phyloP scores from a whole-genome alignment of 257 asterid genomes.

The Solanum medicagineum region DNA sequence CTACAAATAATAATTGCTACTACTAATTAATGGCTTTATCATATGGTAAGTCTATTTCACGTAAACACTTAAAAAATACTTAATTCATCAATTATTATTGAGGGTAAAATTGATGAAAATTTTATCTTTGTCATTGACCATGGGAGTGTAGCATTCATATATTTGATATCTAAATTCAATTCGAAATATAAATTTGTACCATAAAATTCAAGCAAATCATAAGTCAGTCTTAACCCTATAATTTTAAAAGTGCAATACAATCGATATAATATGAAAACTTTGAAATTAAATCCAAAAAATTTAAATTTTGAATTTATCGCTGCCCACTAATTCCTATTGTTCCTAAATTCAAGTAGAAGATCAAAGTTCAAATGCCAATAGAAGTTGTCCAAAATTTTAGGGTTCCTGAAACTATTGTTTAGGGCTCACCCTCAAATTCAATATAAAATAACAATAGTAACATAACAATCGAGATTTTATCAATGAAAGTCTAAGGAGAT shows the following conservation, averaged over 20 bases:
- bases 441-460: background rate
- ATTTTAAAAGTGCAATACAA: background rate
- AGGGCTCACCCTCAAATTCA: background rate
- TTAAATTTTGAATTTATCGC: background rate
- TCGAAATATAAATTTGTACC: background rate
- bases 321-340: background rate
- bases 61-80: background rate
- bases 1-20: background rate
- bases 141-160: background rate
- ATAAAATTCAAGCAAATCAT: background rate
- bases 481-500: fast-evolving
- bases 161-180: background rate
- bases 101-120: background rate
- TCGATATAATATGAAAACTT: background rate
- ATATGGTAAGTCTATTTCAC: background rate
- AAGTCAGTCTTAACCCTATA: background rate
- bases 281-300: background rate
- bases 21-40: background rate
- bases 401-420: background rate
- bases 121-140: background rate
- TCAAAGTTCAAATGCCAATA: background rate
- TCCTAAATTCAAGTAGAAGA: background rate
- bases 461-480: background rate
- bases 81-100: background rate
- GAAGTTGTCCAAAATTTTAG: background rate